A percentile compares a stretch with the other conserved stretches of the same genome.
Conservation (phyloP, 202 grass and related monocot species). For the Panicum virgatum region DNA sequence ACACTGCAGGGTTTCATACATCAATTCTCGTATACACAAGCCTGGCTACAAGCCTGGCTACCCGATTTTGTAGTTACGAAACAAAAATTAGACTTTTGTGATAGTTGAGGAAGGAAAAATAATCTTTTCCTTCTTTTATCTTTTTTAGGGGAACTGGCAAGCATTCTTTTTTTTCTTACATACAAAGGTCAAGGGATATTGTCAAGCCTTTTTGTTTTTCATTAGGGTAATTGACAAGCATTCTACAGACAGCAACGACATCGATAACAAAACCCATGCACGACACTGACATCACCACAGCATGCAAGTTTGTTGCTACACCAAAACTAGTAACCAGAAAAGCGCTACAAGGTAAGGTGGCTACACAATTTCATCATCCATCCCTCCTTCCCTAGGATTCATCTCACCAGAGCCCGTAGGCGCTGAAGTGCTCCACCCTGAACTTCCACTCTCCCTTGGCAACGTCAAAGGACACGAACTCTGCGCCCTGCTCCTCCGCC, state of each 20-base stretch:
- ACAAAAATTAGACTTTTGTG: too few species aligned
- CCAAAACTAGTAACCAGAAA: neutral
- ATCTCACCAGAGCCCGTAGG: constrained; percentile 46
- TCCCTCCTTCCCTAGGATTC: neutral
- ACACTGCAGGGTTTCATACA: too few species aligned
- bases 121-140: too few species aligned
- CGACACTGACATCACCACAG: neutral
- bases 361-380: neutral
- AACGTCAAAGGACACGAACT: constrained; percentile 68
- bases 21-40: too few species aligned
- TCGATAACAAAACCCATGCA: neutral
- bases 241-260: neutral
- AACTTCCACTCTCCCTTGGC: constrained; percentile 85
- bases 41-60: too few species aligned
- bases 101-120: too few species aligned
- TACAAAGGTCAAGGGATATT: too few species aligned
- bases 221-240: neutral
- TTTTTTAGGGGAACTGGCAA: too few species aligned
- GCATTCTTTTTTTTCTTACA: too few species aligned
- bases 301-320: neutral
- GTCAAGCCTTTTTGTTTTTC: too few species aligned
- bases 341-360: too few species aligned
- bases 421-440: constrained; percentile 85
- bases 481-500: constrained; percentile 63
- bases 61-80: too few species aligned